Base-by-base conservation (phyloP, 108 stramenopile genomes). In the Fragilaria crotonensis region DNA sequence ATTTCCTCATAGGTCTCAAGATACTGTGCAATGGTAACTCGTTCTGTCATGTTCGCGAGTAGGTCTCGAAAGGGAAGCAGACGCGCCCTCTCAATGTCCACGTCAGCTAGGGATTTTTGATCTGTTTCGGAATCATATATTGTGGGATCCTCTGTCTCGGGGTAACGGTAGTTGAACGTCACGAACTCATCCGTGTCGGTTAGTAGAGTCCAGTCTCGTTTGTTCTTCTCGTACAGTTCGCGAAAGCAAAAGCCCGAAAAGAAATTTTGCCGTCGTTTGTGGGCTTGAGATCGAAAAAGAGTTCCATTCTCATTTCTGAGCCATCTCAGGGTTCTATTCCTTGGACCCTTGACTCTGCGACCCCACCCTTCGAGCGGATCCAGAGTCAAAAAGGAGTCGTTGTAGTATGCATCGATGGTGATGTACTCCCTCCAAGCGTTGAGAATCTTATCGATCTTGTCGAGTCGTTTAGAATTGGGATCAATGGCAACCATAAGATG, bases 141-240 rank as follows among this genome's bases (percentile, higher is more conserved):
- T 41, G 36, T 41, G 36, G 36, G 14, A 41, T 41, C 36, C 14
- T 41, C 36, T 41, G 36, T 41, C 7, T 41, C 36, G 7, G 36
- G 36, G 14, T 41, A 41, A 14, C 36, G 36, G 14, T 41, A 50
- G 20, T 50, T 50, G 49, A 50, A 50, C 7, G 49, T 50, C 9
- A 87, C 19, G 57, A 67, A 87, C 59, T 87, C 85, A 55, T 87
- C 85, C 4, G 62, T 65, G 50, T 87, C 85, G 2, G 59, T 67
- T 22, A 83, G 33, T 9, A 81, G n/a, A 0, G 71, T 70, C 85
- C 85, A 87, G 36, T 53, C 52, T 23, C 51, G 25, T 41, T 41
- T 41, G 18, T 57, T 29, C 27, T 56, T 25, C 31, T 52, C 26
- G 59, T 75, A 62, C 17, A 80, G 56, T 21, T 45, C 33, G 44